Evolutionary conservation across 345 rosid species (phyloP).

Genomic region (Cardiospermum halicacabum): DNA sequence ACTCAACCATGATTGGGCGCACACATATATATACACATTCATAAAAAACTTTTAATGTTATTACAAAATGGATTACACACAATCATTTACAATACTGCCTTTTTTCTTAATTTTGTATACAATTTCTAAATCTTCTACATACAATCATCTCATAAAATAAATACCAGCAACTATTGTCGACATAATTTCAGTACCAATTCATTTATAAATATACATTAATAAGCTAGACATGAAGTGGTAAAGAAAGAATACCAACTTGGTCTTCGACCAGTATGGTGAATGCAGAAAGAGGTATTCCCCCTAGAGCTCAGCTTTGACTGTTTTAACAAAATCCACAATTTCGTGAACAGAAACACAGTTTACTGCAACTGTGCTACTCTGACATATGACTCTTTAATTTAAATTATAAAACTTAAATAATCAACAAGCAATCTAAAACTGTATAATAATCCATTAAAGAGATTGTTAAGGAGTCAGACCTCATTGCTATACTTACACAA

Average conservation of each 20-base stretch:
- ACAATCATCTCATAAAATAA: not conserved
- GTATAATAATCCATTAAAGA: not conserved
- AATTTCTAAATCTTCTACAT: not conserved
- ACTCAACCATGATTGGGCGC: not conserved
- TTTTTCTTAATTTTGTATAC: constrained; percentile 1
- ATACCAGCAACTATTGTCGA: not conserved
- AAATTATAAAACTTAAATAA: not conserved
- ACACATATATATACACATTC: not conserved
- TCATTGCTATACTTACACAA: not conserved
- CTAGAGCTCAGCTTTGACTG: too few relatives aligned
- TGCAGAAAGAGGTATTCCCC: not conserved
- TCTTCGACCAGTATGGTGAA: not conserved
- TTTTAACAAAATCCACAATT: not conserved
- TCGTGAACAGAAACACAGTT: not conserved
- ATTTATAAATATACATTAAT: not conserved
- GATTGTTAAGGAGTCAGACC: not conserved
- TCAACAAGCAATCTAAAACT: not conserved
- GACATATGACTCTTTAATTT: not conserved
- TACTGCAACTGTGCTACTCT: not conserved
- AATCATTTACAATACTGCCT: not conserved
- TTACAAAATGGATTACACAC: not conserved
- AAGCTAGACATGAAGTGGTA: not conserved
- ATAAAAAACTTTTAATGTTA: not conserved
- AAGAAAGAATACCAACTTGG: not conserved
- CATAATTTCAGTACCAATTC: not conserved